Base-by-base conservation (phyloP, 2,329 filamentous ascomycete species). In the Aspergillus candidus region DNA sequence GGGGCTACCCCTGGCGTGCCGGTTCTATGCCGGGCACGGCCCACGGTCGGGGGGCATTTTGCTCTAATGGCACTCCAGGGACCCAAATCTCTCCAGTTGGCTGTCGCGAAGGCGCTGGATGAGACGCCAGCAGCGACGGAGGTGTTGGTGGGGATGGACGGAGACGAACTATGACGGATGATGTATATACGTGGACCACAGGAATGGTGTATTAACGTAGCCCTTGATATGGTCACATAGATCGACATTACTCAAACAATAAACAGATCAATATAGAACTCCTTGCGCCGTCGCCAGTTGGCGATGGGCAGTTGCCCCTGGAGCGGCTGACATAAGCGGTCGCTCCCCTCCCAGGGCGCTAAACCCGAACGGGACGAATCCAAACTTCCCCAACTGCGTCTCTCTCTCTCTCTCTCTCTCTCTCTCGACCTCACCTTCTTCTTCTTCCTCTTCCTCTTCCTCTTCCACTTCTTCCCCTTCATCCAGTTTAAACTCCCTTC, bases 41-140 rank as follows among this genome's bases (percentile, higher is more conserved):
- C 68, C 17, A 69, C 68, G 4, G 67, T 71, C 2, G 70, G 68
- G 18, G 67, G 66, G 1, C 67, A 71, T 46, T 72, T 72, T 58
- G 66, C 68, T 1, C 43, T 71, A 30, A 50, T 72, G 47, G 67
- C 68, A 6, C 45, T 70, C 43, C 48, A 66, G 29, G 66, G 64
- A 6, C 55, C 61, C 4, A 41, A 33, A 11, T 58, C 48, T 4
- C 48, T 65, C 10, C 51, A 51, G 13, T 40, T 31, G 4, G 43
- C 51, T 15, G 40, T 59, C 30, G 51, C 45, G 3, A 32, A 22
- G 14, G 15, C 31, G 32, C n/a, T 42, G n/a, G 32, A 43, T 36
- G 35, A 35, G 6, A 29, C 15, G 17, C 34, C 2, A 22, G 13
- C 7, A 38, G 18, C 18, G 14, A 27, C 22, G 30, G 15, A 11